A percentile compares a stretch with the other conserved stretches of the same genome.
Evolutionary conservation across 1,139 yeast genomes (phyloP).

Genomic region (Dujonia santamariae): DNA sequence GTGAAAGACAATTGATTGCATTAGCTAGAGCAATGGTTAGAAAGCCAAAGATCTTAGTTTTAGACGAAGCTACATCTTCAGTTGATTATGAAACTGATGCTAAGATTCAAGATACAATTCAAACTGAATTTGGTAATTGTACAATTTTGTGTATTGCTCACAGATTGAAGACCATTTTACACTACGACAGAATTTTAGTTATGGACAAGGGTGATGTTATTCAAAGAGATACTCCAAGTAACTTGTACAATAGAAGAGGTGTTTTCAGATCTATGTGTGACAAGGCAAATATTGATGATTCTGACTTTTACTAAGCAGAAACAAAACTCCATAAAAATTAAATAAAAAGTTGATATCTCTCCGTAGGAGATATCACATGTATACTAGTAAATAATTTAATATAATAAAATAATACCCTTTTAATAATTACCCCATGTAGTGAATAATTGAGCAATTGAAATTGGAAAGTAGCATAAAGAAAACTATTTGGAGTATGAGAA

Average conservation of each 20-base stretch:
- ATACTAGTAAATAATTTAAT: too few species aligned
- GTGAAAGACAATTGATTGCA: conserved; percentile 74
- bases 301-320: conserved; percentile 18
- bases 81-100: conserved; percentile 79
- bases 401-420: too few species aligned
- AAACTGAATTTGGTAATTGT: conserved; percentile 57
- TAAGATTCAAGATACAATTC: conserved; percentile 64
- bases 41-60: conserved; percentile 58
- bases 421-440: too few species aligned
- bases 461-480: too few species aligned
- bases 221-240: conserved; percentile 57
- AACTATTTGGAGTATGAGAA: too few species aligned
- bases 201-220: conserved; percentile 60
- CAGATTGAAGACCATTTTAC: conserved; percentile 63
- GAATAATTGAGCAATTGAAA: too few species aligned
- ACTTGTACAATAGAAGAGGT: conserved; percentile 43
- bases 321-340: too few species aligned
- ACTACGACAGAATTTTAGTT: conserved; percentile 64
- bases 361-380: too few species aligned
- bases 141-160: conserved; percentile 81
- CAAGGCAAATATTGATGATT: conserved; percentile 25
- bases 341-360: too few species aligned
- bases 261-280: conserved; percentile 39
- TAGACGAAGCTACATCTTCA: conserved; percentile 83
- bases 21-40: conserved; percentile 78